Percentiles rank a stretch among this genome's conserved stretches.
Evolutionary conservation across 2,329 filamentous ascomycete species (phyloP).

Genomic region (Chrysoporthe austroafricana): DNA sequence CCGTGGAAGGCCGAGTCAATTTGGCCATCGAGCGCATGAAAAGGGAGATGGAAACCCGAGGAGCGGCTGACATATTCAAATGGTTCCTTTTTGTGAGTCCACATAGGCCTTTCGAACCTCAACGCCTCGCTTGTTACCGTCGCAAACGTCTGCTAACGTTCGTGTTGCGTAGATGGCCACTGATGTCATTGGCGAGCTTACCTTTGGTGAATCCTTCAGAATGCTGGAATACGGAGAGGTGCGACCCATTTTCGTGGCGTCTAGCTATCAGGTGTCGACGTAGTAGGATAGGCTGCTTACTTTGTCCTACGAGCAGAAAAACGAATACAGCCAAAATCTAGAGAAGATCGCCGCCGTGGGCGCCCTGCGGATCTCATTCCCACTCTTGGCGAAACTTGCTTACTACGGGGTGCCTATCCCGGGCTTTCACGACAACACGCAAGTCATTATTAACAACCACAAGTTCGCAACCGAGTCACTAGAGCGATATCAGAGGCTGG

Average conservation of each 20-base stretch:
- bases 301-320: constrained; percentile 38
- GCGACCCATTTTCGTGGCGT: constrained; percentile 4
- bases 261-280: background rate
- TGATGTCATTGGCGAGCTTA: constrained; percentile 57
- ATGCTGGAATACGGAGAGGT: constrained; percentile 56
- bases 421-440: constrained; percentile 16
- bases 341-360: constrained; percentile 34
- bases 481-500: constrained; percentile 14
- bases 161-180: constrained; percentile 43
- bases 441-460: background rate
- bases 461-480: constrained; percentile 10
- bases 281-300: background rate
- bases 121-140: background rate
- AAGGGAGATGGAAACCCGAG: constrained; percentile 44
- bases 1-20: constrained; percentile 42
- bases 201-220: constrained; percentile 59
- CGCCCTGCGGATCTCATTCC: constrained; percentile 37
- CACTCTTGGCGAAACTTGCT: constrained; percentile 31
- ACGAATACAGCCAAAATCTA: constrained; percentile 46
- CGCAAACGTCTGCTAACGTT: background rate
- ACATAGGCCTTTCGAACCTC: background rate
- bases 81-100: constrained; percentile 58
- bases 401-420: constrained; percentile 18
- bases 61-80: constrained; percentile 51
- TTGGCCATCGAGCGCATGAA: constrained; percentile 48